Conservation (phyloP, 257 asterid species). For the Pogostemon cablin region DNA sequence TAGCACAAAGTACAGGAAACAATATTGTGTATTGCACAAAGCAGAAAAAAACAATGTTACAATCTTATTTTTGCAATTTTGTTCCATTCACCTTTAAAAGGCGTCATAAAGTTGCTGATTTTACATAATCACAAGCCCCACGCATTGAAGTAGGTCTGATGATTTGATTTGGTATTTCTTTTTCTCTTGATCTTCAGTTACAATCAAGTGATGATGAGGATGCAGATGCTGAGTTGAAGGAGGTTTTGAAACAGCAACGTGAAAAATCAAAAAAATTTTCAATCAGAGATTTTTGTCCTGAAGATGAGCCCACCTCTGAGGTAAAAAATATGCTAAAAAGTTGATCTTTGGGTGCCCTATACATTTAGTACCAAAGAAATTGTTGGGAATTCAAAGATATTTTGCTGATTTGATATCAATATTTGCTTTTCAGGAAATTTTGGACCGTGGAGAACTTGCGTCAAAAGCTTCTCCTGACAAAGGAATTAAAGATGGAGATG, state of each 20-base stretch:
- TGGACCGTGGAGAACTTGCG: conserved; percentile 51
- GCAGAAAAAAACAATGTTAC: conserved; percentile 13
- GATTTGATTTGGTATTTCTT: conserved; percentile 28
- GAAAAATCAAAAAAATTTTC: conserved; percentile 55
- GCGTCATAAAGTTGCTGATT: background rate
- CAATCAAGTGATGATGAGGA: conserved; percentile 78
- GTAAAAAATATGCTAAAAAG: conserved; percentile 42
- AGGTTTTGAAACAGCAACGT: conserved; percentile 65
- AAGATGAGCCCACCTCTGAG: conserved; percentile 80
- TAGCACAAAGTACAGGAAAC: conserved; percentile 10
- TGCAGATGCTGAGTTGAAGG: conserved; percentile 76
- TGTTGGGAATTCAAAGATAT: conserved; percentile 22
- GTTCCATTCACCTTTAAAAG: background rate
- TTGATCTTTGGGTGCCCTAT: conserved; percentile 10
- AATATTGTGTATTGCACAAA: background rate
- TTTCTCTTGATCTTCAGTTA: conserved; percentile 40
- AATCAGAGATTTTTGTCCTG: conserved; percentile 77
- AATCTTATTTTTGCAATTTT: background rate
- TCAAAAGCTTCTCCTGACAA: conserved; percentile 44
- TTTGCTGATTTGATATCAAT: conserved; percentile 23
- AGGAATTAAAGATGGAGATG: conserved; percentile 51
- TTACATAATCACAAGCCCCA: conserved; percentile 6
- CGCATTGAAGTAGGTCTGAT: conserved; percentile 3
- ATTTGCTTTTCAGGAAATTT: conserved; percentile 58
- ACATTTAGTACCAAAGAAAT: background rate